Evolutionary conservation across 768 basidiomycete species (phyloP).

Genomic region (Trametes cingulata): DNA sequence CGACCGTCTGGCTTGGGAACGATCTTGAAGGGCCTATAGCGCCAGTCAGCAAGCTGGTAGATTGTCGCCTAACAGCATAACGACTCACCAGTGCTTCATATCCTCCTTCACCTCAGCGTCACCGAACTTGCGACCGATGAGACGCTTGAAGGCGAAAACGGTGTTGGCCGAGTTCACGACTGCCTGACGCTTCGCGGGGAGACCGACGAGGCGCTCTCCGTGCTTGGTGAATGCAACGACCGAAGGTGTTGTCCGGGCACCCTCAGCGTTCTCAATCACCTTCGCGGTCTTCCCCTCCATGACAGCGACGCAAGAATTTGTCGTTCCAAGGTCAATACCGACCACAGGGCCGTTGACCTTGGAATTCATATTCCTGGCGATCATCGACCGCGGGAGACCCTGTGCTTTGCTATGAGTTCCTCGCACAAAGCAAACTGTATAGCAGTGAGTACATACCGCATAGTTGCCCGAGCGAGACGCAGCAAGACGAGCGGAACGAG

Average conservation of each 20-base stretch:
- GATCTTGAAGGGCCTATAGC: slow-evolving; percentile 75
- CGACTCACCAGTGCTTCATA: slow-evolving; percentile 70
- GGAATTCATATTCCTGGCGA: slow-evolving; percentile 93
- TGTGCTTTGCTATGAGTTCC: too few species aligned
- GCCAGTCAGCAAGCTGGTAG: too few species aligned
- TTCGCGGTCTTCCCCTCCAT: slow-evolving; percentile 96
- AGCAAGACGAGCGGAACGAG: slow-evolving; percentile 62
- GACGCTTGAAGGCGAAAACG: slow-evolving; percentile 90
- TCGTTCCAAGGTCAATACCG: slow-evolving; percentile 96
- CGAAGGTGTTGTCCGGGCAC: slow-evolving; percentile 96
- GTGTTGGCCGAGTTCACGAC: slow-evolving; percentile 96
- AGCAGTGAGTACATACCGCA: slow-evolving; percentile 49
- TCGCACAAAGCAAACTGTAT: too few species aligned
- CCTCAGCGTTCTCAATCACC: slow-evolving; percentile 97
- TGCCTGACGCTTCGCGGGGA: slow-evolving; percentile 96
- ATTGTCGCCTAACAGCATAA: background rate
- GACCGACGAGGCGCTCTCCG: slow-evolving; percentile 92
- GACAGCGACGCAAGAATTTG: slow-evolving; percentile 88
- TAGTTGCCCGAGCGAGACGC: slow-evolving; percentile 61
- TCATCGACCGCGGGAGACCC: slow-evolving; percentile 69
- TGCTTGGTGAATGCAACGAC: slow-evolving; percentile 99
- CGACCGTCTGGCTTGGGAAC: slow-evolving; percentile 70
- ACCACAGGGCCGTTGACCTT: slow-evolving; percentile 92
- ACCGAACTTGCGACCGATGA: slow-evolving; percentile 90
- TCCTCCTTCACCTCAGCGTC: slow-evolving; percentile 95